Percentiles rank a stretch among this genome's conserved stretches.
Conservation (phyloP, 768 basidiomycete species). For the Kwoniella pini region DNA sequence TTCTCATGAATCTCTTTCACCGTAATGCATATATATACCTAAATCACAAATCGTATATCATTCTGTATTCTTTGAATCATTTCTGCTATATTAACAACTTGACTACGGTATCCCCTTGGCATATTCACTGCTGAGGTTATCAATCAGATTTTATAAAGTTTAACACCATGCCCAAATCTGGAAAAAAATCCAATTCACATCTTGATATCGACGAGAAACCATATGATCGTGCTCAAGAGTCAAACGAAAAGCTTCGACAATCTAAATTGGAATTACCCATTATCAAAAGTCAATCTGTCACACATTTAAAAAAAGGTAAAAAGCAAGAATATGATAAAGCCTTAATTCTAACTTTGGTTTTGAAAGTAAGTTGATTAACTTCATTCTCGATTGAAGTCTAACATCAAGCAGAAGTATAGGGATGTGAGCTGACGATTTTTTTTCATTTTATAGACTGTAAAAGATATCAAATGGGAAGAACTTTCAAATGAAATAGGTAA, state of each 20-base stretch:
- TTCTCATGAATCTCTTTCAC: too few relatives aligned
- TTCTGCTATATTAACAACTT: too few relatives aligned
- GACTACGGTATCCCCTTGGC: too few relatives aligned
- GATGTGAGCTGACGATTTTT: constrained; percentile 18
- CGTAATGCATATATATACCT: too few relatives aligned
- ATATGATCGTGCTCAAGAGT: neutral
- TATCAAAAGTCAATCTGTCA: neutral
- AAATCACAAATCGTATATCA: too few relatives aligned
- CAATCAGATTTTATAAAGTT: too few relatives aligned
- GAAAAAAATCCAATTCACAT: too few relatives aligned
- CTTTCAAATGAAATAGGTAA: constrained; percentile 17
- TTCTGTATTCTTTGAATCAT: too few relatives aligned
- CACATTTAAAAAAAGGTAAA: neutral
- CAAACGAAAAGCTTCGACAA: neutral
- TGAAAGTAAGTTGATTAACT: constrained; percentile 19
- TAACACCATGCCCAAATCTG: too few relatives aligned
- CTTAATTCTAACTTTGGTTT: constrained; percentile 11
- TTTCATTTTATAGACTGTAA: constrained; percentile 14
- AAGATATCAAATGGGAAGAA: constrained; percentile 24
- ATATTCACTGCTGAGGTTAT: too few relatives aligned
- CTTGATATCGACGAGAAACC: neutral
- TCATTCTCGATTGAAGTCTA: too few relatives aligned
- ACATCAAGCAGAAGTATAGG: too few relatives aligned
- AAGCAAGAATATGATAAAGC: constrained; percentile 16
- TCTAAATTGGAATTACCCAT: neutral